Percentiles rank a stretch among this genome's conserved stretches.
phyloP scores from a whole-genome alignment of 306 rosid species.

The Vigna reflexopilosa region DNA sequence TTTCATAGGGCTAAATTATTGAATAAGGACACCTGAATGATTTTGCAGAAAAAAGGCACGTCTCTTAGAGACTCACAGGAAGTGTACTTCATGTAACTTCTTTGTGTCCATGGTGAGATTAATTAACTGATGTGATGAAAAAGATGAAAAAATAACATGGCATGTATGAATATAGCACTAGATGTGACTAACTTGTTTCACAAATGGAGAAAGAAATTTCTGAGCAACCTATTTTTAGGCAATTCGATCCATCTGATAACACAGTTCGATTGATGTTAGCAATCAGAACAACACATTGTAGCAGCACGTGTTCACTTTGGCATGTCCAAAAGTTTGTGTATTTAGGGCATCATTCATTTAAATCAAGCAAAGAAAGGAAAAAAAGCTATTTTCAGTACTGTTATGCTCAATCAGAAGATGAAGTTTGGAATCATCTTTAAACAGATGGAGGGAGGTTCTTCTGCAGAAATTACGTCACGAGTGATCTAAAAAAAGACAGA shows the following conservation, averaged over 20 bases:
- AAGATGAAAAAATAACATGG: not conserved
- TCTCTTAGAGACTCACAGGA: slow-evolving; percentile 2
- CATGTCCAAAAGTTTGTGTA: slow-evolving; percentile 32
- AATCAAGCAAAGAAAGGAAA: slow-evolving; percentile 23
- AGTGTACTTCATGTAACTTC: not conserved
- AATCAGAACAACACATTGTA: slow-evolving; percentile 3
- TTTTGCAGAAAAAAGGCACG: slow-evolving; percentile 1
- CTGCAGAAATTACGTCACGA: slow-evolving; percentile 38
- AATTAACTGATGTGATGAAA: not conserved
- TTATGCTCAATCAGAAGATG: slow-evolving; percentile 25
- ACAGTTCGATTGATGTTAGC: not conserved
- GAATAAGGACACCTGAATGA: slow-evolving; percentile 34
- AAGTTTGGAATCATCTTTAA: slow-evolving; percentile 20
- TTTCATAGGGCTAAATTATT: slow-evolving; percentile 16
- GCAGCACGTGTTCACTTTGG: slow-evolving; percentile 28
- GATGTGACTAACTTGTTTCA: no score
- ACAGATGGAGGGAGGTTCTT: not conserved
- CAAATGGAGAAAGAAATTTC: no score
- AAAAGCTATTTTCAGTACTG: slow-evolving; percentile 22
- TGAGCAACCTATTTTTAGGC: no score
- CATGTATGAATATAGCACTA: not conserved
- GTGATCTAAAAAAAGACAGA: not conserved
- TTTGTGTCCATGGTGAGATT: not conserved
- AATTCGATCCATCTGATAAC: no score
- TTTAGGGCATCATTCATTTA: slow-evolving; percentile 40